Evolutionary conservation across 768 basidiomycete species (phyloP), one percentile per base, ranked within the genome.

Genomic region (Auricularia auricula-judae): DNA sequence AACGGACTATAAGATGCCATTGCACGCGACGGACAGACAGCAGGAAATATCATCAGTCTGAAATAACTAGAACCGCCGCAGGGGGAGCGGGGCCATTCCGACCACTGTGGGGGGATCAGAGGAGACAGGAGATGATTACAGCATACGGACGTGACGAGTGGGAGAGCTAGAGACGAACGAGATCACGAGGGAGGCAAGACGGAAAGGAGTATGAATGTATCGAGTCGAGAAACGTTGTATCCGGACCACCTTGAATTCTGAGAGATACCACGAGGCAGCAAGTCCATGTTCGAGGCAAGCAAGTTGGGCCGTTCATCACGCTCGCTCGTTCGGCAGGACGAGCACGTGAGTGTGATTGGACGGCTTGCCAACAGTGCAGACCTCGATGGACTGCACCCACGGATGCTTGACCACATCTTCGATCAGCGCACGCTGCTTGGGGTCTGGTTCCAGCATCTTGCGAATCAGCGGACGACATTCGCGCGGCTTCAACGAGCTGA

Each of bases 371-470:
- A 7, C 33, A 4, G 88, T 82, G 74, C 93, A 97, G 14, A 95
- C 84, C 77, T 94, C 89, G 67, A 97, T 89, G 36, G 79, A 73
- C 75, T 83, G 76, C 63, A 96, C 77, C 94, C 94, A 98, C 65
- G 85, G 69, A 69, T 94, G 84, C 67, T 78, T 79, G 66, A 94
- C 77, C 63, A 89, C 84, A 63, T 93, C 89, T 69, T 98, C 94
- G 68, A 96, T 89, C 60, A 83, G 76, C 64, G 79, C 79, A 34
- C 96, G 80, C 56, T 79, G 74, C 74, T 88, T 88, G 29, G 95
- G 93, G 71, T 97, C 87, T 3, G 96, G 97, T 72, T 98, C 93
- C 64, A 99, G 82, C 95, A 99, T 98, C 78, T 85, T 85, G 70
- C 94, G 85, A 62, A 98, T 84, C 65, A 98, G 75, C 36, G 82